Evolutionary conservation across 148 eudicot genomes (phyloP), one percentile per base, ranked within the genome.

Genomic region (Mesembryanthemum crystallinum): DNA sequence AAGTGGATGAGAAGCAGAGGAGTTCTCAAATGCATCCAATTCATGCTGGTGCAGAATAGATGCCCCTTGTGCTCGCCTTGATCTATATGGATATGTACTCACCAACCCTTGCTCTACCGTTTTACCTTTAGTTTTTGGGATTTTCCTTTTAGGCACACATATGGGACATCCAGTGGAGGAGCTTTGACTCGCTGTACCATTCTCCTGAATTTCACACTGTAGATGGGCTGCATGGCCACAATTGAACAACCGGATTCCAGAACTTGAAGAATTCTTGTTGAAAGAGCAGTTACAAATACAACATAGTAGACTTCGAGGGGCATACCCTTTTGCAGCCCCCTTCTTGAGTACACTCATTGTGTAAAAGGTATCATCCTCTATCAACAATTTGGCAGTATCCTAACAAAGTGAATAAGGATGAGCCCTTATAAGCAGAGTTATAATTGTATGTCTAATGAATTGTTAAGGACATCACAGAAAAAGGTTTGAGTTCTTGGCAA

Each of bases 301-400:
- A 68, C 98, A 94, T 13, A 79, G 71, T 21, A 85, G 86, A 87
- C 79, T 88, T 77, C 83, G 77, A 30, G 96, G 96, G 39, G 92
- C 89, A 82, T 88, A 90, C 3, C 94, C 98, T 81, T 87, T 96
- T 77, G 96, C 89, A 59, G 96, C 98, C 28, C 94, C 97, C 80
- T 86, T 92, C 83, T 79, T 90, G 35, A 94, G 94, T 69, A 89
- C 70, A 76, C 86, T 94, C 96, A 92, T 83, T 71, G 91, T 89
- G 66, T 92, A 92, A 78, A 85, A 92, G 45, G 94, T 89, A 85
- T 94, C 98, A 79, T 92, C 94, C 82, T 94, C 97, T 69, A 94
- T 92, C 86, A 94, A 81, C 68, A 90, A 89, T 81, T 85, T 92
- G 39, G 98, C 98, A 74, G 97, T 89, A 78, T 94, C 98, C 98